phyloP scores from a whole-genome alignment of 108 stramenopile genomes.

The Cyclotella cryptica region DNA sequence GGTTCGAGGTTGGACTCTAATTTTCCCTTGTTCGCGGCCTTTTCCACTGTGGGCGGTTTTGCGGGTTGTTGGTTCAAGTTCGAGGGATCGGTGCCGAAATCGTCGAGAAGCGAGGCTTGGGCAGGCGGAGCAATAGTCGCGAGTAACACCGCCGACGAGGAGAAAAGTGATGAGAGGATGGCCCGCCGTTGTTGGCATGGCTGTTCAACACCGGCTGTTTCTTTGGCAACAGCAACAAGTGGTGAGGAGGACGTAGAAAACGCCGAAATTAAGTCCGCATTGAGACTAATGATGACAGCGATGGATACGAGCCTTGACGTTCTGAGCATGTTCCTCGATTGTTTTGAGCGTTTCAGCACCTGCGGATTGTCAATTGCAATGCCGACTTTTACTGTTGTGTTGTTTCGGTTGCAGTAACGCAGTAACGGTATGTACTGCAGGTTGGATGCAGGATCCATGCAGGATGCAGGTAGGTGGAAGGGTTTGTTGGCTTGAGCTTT shows the following conservation, averaged over 20 bases:
- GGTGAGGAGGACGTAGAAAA: slow-evolving; percentile 1
- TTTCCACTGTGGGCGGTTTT: slow-evolving; percentile 28
- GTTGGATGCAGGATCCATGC: too few species aligned
- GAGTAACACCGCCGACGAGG: neutral
- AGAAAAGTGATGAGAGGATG: slow-evolving; percentile 30
- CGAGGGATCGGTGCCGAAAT: slow-evolving; percentile 77
- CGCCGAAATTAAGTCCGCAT: neutral
- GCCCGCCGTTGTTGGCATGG: slow-evolving; percentile 21
- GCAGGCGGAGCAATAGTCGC: neutral
- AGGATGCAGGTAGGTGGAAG: too few species aligned
- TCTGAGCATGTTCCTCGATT: neutral
- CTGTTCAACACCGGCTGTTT: neutral
- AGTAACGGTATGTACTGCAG: too few species aligned
- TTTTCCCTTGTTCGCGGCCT: slow-evolving; percentile 53
- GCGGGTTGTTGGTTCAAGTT: slow-evolving; percentile 48
- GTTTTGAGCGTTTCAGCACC: too few species aligned
- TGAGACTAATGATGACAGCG: neutral
- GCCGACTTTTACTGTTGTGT: too few species aligned
- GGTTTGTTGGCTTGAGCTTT: too few species aligned
- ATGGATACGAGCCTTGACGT: slow-evolving; percentile 1
- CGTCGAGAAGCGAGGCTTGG: slow-evolving; percentile 64
- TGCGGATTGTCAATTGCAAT: too few species aligned
- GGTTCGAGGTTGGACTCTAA: slow-evolving; percentile 73
- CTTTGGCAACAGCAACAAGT: neutral
- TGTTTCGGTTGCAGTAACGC: too few species aligned